Conservation (phyloP, 192 early-diverging fungal genomes). For the Obelidium mucronatum region DNA sequence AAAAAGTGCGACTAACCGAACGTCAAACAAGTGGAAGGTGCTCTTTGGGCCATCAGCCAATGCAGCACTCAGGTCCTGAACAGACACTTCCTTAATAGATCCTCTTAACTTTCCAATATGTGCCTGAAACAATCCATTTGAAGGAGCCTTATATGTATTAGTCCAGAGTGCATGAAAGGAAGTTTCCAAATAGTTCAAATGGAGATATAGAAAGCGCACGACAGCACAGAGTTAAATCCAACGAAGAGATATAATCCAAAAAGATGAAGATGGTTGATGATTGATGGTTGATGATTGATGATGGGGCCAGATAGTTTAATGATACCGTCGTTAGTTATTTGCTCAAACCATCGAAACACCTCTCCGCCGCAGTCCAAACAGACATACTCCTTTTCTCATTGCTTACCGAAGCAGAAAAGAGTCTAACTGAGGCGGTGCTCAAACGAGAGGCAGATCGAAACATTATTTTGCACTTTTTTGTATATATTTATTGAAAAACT, state of each 20-base stretch:
- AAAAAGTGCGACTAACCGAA: conserved; percentile 37
- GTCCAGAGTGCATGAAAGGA: too few relatives aligned
- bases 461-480: too few relatives aligned
- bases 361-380: not conserved
- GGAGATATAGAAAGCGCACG: too few relatives aligned
- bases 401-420: conserved; percentile 22
- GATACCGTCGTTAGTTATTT: too few relatives aligned
- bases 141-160: not conserved
- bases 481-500: not conserved
- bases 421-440: conserved; percentile 1
- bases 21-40: conserved; percentile 49
- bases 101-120: conserved; percentile 3
- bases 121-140: conserved; percentile 15
- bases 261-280: too few relatives aligned
- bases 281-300: too few relatives aligned
- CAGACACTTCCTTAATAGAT: conserved; percentile 27
- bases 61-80: conserved; percentile 19
- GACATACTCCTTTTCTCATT: too few relatives aligned
- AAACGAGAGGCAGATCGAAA: conserved; percentile 1
- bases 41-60: conserved; percentile 34
- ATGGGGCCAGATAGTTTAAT: too few relatives aligned
- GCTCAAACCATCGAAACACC: too few relatives aligned
- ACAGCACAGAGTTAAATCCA: too few relatives aligned
- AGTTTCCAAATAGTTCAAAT: too few relatives aligned
- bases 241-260: too few relatives aligned